Evolutionary conservation across 2,329 filamentous ascomycete genomes (phyloP), one percentile per base, ranked within the genome.

Genomic region (Fusarium albosuccineum): DNA sequence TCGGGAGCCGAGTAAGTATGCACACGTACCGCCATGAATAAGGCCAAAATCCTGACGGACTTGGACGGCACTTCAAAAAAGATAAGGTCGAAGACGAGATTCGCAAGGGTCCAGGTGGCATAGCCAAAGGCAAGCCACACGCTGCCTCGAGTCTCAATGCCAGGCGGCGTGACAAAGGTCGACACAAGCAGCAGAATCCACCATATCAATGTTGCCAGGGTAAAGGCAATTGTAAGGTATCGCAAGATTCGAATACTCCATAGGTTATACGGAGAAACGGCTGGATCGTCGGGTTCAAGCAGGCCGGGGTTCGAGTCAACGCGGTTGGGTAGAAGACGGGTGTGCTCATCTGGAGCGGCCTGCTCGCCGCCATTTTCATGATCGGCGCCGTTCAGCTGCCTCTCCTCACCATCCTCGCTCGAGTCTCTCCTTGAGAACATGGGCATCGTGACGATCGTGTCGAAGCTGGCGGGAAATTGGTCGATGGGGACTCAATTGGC

Each of bases 71-170:
- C 88, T 17, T 91, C 84, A 78, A 98, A 98, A 85, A 98, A 99
- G 8, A 97, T 79, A 26, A 97, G 85, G 2, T 89, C 88, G 50
- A 94, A 89, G 6, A 93, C 78, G 40, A 97, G 84, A 53, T 94
- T 92, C 10, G 90, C 88, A 29, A 93, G 81, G 1, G 94, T 90
- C 63, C 98, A 79, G 51, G 90, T 93, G 6, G 93, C 89, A 78
- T 92, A 98, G 66, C 90, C 87, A 75, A 97, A 97, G 60, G 93
- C 88, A 77, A 93, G 93, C 86, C 97, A 99, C 39, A 92, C 93
- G n/a, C 94, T 96, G 6, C 96, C 96, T 53, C 93, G 89, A 9
- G 90, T 92, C 76, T 96, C 89, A 76, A 98, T 89, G 46, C 91
- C 90, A 1, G 95, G 95, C 13, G 94, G 94, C 54, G 92, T 97